Percentiles rank a stretch among this genome's conserved stretches.
phyloP scores from a whole-genome alignment of 768 basidiomycete species.

The Leccinum aurantiacum region DNA sequence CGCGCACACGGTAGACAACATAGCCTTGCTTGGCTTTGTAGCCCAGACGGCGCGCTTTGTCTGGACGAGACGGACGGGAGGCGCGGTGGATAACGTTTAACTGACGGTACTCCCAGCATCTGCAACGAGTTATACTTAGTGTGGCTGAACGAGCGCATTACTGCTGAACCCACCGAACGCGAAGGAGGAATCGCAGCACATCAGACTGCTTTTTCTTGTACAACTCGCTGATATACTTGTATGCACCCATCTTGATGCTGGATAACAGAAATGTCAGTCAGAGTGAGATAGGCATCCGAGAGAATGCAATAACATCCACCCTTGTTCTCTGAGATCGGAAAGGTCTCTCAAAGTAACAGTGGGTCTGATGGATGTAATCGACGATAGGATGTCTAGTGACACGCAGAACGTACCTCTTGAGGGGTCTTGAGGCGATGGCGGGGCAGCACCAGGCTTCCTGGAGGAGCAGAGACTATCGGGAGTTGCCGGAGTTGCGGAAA shows the following conservation, averaged over 20 bases:
- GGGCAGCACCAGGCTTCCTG: slow-evolving; percentile 4
- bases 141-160: neutral
- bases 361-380: neutral
- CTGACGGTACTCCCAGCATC: slow-evolving; percentile 99
- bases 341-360: slow-evolving; percentile 6
- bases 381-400: slow-evolving; percentile 2
- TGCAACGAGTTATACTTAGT: slow-evolving; percentile 29
- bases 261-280: slow-evolving; percentile 19
- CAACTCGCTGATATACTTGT: slow-evolving; percentile 95
- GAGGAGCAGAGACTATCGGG: slow-evolving; percentile 12
- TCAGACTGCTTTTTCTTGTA: slow-evolving; percentile 99
- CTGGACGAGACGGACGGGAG: slow-evolving; percentile 95
- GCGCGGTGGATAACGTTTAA: slow-evolving; percentile 98
- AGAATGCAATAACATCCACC: slow-evolving; percentile 25
- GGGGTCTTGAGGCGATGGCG: slow-evolving; percentile 21
- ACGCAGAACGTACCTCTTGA: slow-evolving; percentile 31
- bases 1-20: slow-evolving; percentile 95
- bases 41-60: slow-evolving; percentile 97
- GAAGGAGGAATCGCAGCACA: slow-evolving; percentile 95
- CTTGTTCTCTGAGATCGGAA: slow-evolving; percentile 9
- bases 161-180: slow-evolving; percentile 70
- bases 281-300: slow-evolving; percentile 18
- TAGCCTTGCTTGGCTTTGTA: slow-evolving; percentile 99
- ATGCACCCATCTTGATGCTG: slow-evolving; percentile 79
- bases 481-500: slow-evolving; percentile 24